Conservation (phyloP, 2,329 filamentous ascomycete species). For the Endocalyx cinctus region DNA sequence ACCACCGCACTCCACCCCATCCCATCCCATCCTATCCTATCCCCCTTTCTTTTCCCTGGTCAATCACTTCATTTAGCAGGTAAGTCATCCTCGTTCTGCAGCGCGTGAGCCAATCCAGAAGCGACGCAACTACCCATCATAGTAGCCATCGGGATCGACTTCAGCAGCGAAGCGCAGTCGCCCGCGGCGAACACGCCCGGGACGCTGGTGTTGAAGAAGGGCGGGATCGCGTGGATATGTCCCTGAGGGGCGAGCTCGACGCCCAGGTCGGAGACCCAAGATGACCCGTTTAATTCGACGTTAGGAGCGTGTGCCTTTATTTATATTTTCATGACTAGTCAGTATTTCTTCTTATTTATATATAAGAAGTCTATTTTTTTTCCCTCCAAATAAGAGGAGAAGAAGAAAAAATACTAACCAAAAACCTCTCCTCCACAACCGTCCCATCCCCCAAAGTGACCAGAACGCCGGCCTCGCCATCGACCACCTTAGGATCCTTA, state of each 20-base stretch:
- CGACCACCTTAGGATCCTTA: constrained; percentile 12
- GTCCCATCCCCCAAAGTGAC: constrained; percentile 30
- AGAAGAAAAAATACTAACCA: constrained; percentile 18
- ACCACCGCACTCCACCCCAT: no score
- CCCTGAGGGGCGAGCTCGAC: constrained; percentile 38
- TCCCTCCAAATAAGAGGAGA: background rate
- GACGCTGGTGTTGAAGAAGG: constrained; percentile 46
- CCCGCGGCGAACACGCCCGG: constrained; percentile 50
- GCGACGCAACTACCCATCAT: constrained; percentile 20
- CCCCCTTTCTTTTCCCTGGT: no score
- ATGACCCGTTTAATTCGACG: constrained; percentile 34
- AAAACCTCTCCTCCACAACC: constrained; percentile 32
- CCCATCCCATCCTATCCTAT: no score
- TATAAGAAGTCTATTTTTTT: no score
- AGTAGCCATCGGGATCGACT: constrained; percentile 20
- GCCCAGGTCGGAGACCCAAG: constrained; percentile 38
- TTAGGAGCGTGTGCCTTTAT: constrained; percentile 29
- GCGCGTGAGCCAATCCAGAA: constrained; percentile 15
- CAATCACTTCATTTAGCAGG: no score
- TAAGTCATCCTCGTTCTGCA: constrained; percentile 22
- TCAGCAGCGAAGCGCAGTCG: constrained; percentile 34
- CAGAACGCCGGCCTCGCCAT: constrained; percentile 17
- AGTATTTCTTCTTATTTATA: background rate
- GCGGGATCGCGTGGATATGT: constrained; percentile 36
- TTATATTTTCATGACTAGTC: constrained; percentile 1